These are phyloP conservation scores for Hamamelis virginiana DNA, from an alignment of 164 flowering plant species.

Conservation along the genomic window DNA sequence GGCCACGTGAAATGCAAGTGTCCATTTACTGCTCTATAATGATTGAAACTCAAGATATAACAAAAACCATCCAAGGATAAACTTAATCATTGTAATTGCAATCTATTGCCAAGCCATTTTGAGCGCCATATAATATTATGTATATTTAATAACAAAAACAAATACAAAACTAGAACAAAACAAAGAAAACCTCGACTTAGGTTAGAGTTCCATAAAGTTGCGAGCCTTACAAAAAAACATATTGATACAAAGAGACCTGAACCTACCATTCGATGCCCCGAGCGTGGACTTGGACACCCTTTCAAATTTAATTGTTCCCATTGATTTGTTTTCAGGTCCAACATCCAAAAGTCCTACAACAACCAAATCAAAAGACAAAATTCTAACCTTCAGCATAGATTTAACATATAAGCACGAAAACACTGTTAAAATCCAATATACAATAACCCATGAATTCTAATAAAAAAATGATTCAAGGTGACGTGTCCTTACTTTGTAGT, in stretches of 20 bases:
- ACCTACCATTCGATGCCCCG: constrained; percentile 97
- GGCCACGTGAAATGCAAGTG: neutral
- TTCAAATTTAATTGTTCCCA: constrained; percentile 96
- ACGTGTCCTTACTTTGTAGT: constrained; percentile 74
- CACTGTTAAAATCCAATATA: neutral
- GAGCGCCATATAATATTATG: no score
- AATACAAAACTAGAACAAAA: no score
- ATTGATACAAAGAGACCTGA: constrained; percentile 1
- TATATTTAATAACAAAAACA: no score
- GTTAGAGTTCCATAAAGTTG: no score
- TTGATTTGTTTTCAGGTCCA: constrained; percentile 92
- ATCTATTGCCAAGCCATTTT: no score
- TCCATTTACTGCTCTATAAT: neutral
- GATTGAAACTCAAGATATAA: neutral
- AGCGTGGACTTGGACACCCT: constrained; percentile 96
- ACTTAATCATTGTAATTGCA: no score
- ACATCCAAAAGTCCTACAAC: constrained; percentile 87
- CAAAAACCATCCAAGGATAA: neutral
- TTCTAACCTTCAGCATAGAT: constrained; percentile 3
- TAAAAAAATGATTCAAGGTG: neutral
- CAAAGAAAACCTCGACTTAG: no score
- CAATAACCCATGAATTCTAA: neutral
- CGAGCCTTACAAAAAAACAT: neutral
- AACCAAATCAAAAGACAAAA: constrained; percentile 6
- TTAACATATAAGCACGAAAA: neutral